phyloP scores from a whole-genome alignment of 306 rosid genomes.

The Quercus alba region DNA sequence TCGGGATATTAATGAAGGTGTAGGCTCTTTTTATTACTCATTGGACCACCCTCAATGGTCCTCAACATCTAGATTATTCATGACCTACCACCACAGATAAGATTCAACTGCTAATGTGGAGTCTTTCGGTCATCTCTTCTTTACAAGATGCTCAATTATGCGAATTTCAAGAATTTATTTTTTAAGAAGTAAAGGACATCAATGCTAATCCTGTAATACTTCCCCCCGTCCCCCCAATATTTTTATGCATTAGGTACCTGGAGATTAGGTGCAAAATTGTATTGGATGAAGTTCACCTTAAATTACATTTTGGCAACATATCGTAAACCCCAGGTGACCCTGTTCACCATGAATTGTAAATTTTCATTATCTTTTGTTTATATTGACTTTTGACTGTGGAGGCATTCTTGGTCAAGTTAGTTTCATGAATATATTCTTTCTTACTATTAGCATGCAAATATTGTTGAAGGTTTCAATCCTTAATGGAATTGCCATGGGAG shows the following conservation, averaged over 20 bases:
- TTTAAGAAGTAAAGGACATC: neutral
- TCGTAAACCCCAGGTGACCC: constrained; percentile 82
- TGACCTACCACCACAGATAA: constrained; percentile 2
- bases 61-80: neutral
- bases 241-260: constrained; percentile 57
- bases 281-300: constrained; percentile 49
- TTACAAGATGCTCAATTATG: neutral
- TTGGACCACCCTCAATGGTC: neutral
- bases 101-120: neutral
- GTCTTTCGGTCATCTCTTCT: neutral
- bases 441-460: constrained; percentile 21
- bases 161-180: neutral
- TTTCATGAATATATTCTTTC: neutral
- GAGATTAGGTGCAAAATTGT: constrained; percentile 60
- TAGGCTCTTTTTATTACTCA: constrained; percentile 14
- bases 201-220: constrained; percentile 1
- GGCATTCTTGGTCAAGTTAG: no score
- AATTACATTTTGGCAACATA: constrained; percentile 87
- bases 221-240: constrained; percentile 5
- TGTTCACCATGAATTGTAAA: neutral
- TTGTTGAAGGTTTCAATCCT: constrained; percentile 79
- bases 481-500: constrained; percentile 94
- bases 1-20: constrained; percentile 45
- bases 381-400: neutral
- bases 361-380: neutral